Base-by-base conservation (phyloP, 306 rosid species). In the Oxytropis ochrocephala region DNA sequence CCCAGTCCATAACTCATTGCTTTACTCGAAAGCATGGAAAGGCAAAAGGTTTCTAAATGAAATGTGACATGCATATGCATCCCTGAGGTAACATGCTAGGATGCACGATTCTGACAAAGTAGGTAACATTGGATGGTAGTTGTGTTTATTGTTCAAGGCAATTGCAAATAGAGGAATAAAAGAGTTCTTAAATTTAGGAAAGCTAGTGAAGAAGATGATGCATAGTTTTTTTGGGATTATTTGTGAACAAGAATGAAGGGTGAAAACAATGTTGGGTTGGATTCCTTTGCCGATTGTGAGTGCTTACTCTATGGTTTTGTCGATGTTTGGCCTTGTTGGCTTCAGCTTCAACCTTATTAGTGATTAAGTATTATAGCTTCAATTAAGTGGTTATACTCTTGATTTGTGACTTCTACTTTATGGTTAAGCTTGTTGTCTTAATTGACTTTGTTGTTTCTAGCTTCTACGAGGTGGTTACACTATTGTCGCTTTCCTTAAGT, bases 1-100 rank as follows among this genome's bases (percentile, higher is more conserved):
- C n/a, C n/a, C n/a, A n/a, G n/a, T n/a, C n/a, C n/a, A 77, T 93
- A 44, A 49, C 86, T 32, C 96, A 86, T 33, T 55, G 82, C 75
- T 73, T 72, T 80, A 70, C 54, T 74, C 52, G 48, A 29, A 76
- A 53, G 66, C 29, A 49, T 2, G 30, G 52, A 56, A 86, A 78
- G 73, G 59, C 13, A 12, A 86, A 86, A 76, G 75, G 49, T 53
- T 42, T 27, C 50, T 85, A 71, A 74, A 61, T 42, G 10, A 54
- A 12, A 57, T 7, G 62, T 11, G 1, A 24, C 21, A 58, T 43
- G 36, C 30, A 35, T 58, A 38, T 64, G 58, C 70, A 29, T 44
- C 57, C 39, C 17, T 75, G 46, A 54, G 19, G 51, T 19, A 41
- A 41, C 35, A 43, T 39, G 73, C 43, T 49, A 7, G 49, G 44